A percentile compares a stretch with the other conserved stretches of the same genome.
These are phyloP conservation scores for Hyaloscypha bicolor DNA, from an alignment of 495 filamentous ascomycete genomes.

Conservation along the genomic window DNA sequence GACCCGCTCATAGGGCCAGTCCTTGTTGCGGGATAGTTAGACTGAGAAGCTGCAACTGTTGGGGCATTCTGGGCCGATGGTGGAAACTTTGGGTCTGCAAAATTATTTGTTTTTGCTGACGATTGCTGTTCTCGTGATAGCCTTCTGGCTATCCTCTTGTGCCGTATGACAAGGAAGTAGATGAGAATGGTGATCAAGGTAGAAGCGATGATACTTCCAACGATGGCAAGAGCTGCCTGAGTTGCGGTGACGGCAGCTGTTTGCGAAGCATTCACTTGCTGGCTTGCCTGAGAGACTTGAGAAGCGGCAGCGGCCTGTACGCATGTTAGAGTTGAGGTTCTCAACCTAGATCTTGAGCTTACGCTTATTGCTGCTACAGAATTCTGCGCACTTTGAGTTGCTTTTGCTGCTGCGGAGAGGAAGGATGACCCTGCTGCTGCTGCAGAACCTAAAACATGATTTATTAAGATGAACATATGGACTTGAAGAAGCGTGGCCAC, in stretches of 20 bases:
- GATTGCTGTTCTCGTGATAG: conserved; percentile 7
- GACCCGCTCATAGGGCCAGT: conserved; percentile 3
- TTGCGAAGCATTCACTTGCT: conserved; percentile 24
- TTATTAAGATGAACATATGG: not conserved
- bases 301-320: conserved; percentile 26
- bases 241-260: conserved; percentile 33
- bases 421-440: conserved; percentile 32
- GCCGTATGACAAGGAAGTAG: conserved; percentile 30
- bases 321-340: not conserved
- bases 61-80: conserved; percentile 14
- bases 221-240: conserved; percentile 33
- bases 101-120: conserved; percentile 8
- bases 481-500: not conserved
- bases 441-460: conserved; percentile 26
- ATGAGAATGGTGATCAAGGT: conserved; percentile 32
- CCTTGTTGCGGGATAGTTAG: conserved; percentile 5
- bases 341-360: conserved; percentile 3
- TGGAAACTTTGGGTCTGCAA: conserved; percentile 24
- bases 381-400: conserved; percentile 24
- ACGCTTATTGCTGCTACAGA: conserved; percentile 27
- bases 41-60: conserved; percentile 22
- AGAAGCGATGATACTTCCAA: conserved; percentile 34
- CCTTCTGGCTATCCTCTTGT: conserved; percentile 19
- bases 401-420: conserved; percentile 28
- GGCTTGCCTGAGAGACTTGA: conserved; percentile 23